Base-by-base conservation (phyloP, 1,284 basidiomycete species). In the Ceratobasidium sp. region DNA sequence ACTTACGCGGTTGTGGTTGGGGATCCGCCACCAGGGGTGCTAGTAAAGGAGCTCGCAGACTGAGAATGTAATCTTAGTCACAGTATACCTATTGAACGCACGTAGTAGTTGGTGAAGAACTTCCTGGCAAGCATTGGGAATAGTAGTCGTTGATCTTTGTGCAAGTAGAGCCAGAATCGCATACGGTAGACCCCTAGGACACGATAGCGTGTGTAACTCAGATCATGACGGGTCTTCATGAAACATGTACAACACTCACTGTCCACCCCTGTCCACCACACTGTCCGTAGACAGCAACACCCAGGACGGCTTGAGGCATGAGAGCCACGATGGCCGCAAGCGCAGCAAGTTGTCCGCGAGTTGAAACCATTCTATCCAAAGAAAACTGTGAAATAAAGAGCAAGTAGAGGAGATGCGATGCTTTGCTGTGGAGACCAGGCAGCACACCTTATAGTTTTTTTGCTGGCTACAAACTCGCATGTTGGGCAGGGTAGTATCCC, bases 181-280 rank as follows among this genome's bases (percentile, higher is more conserved):
- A 76, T 9, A 55, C 55, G 9, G 33, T 58, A 18, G 60, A 46
- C 5, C 63, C 61, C 69, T 71, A 23, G 1, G 4, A 18, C 42
- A 60, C n/a, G 4, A 53, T 20, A 15, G 51, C 6, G 18, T n/a
- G 15, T 33, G 33, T 4, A 33, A 33, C 33, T 53, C 18, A 49
- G 46, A 49, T 18, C 46, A 2, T 18, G 10, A 2, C 2, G 46
- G 1, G 46, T 18, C 46, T 49, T 49, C 46, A 49, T 33, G 26
- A 4, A 39, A 26, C 26, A 33, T 28, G 15, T 28, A 63, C 40
- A n/a, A 18, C 10, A 55, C 67, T 53, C 39, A 69, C 72, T 33
- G 26, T 64, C 12, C 23, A 75, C 26, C 72, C 72, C 49, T 64
- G 64, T 46, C 72, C 72, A 63, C 72, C 72, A 26, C 72, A 75